These are phyloP conservation scores for Macadamia integrifolia DNA, from an alignment of 164 flowering plant species.

Conservation along the genomic window DNA sequence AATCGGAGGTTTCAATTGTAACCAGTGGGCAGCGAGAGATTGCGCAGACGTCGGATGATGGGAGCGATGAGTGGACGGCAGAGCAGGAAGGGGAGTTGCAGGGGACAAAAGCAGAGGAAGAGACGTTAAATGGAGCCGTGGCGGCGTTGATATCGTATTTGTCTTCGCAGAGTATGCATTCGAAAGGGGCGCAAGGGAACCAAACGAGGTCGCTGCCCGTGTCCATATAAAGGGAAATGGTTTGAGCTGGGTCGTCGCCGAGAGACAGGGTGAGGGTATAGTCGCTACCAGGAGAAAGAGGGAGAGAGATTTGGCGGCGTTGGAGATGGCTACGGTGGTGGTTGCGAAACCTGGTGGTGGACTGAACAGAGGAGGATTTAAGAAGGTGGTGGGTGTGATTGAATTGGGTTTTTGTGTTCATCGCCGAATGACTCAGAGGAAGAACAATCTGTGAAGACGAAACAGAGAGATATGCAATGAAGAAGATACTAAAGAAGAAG, in stretches of 20 bases:
- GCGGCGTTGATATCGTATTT: slow-evolving; percentile 25
- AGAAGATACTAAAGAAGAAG: slow-evolving; percentile 12
- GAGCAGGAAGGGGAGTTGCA: slow-evolving; percentile 69
- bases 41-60: slow-evolving; percentile 81
- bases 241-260: slow-evolving; percentile 33
- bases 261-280: slow-evolving; percentile 67
- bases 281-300: slow-evolving; percentile 80
- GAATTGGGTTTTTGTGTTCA: slow-evolving; percentile 30
- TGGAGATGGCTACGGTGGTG: slow-evolving; percentile 23
- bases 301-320: slow-evolving; percentile 58
- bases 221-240: slow-evolving; percentile 70
- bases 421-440: slow-evolving; percentile 63
- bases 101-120: slow-evolving; percentile 37
- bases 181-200: slow-evolving; percentile 83
- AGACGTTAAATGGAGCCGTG: slow-evolving; percentile 25
- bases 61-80: slow-evolving; percentile 53
- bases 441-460: slow-evolving; percentile 26
- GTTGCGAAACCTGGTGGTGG: slow-evolving; percentile 50
- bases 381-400: slow-evolving; percentile 62
- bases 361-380: slow-evolving; percentile 55
- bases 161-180: slow-evolving; percentile 82
- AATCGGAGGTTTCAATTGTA: slow-evolving; percentile 56
- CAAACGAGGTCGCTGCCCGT: slow-evolving; percentile 95
- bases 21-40: slow-evolving; percentile 64
- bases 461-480: slow-evolving; percentile 3